phyloP scores from a whole-genome alignment of 2,329 filamentous ascomycete species.

The Intubia oerlemansii region DNA sequence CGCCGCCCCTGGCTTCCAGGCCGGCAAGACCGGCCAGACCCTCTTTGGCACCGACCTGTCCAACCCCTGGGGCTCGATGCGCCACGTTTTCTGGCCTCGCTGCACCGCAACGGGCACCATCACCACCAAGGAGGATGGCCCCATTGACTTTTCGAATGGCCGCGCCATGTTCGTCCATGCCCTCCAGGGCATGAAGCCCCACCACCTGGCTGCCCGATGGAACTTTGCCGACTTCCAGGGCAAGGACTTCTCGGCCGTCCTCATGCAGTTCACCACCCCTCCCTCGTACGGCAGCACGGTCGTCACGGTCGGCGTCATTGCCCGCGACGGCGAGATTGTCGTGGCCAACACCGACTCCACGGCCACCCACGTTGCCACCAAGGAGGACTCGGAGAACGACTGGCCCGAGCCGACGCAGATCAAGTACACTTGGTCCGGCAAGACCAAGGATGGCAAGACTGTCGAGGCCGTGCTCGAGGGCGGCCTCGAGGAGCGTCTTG shows the following conservation, averaged over 20 bases:
- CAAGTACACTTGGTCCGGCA: constrained; percentile 60
- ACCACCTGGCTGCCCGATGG: constrained; percentile 83
- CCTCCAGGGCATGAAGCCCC: constrained; percentile 96
- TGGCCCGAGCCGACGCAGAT: constrained; percentile 73
- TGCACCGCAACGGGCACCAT: constrained; percentile 67
- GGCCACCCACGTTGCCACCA: constrained; percentile 46
- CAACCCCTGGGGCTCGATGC: constrained; percentile 82
- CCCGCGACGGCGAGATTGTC: constrained; percentile 62
- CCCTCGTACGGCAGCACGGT: constrained; percentile 73
- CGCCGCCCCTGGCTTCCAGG: constrained; percentile 59
- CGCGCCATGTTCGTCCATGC: constrained; percentile 64
- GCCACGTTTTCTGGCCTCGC: constrained; percentile 86
- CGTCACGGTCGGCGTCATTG: constrained; percentile 66
- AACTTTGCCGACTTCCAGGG: constrained; percentile 88
- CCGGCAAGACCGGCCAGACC: constrained; percentile 64
- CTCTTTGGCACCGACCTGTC: constrained; percentile 69
- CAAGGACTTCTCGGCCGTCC: constrained; percentile 61
- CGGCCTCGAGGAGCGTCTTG: constrained; percentile 44
- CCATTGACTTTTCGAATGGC: constrained; percentile 69
- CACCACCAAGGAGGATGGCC: constrained; percentile 58
- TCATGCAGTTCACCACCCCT: constrained; percentile 95
- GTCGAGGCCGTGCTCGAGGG: constrained; percentile 51
- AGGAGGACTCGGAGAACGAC: constrained; percentile 54
- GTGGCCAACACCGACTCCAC: constrained; percentile 44
- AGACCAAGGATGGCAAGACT: constrained; percentile 52